These are phyloP conservation scores for Fusarium albosuccineum DNA, from an alignment of 2,329 filamentous ascomycete species.

Conservation along the genomic window DNA sequence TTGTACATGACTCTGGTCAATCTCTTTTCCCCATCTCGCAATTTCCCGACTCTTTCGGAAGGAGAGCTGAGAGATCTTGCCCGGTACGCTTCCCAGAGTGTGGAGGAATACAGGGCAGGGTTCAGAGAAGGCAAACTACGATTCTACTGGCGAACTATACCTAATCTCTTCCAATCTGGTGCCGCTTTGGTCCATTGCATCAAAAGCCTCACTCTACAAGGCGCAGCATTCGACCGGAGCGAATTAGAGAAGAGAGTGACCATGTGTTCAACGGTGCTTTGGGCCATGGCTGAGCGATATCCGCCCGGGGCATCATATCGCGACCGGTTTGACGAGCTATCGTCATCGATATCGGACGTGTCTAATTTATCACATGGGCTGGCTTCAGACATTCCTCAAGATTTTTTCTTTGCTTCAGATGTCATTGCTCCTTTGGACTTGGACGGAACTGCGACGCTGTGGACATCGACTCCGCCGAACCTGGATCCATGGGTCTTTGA, in stretches of 20 bases:
- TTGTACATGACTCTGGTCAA: conserved; percentile 33
- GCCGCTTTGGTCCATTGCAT: conserved; percentile 42
- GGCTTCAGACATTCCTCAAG: not conserved
- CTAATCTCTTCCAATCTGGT: conserved; percentile 42
- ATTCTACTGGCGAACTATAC: conserved; percentile 47
- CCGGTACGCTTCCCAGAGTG: conserved; percentile 27
- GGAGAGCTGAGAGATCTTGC: conserved; percentile 34
- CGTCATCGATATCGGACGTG: conserved; percentile 18
- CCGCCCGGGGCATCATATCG: conserved; percentile 42
- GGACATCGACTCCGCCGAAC: conserved; percentile 7
- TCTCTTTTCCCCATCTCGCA: conserved; percentile 39
- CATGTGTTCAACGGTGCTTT: conserved; percentile 42
- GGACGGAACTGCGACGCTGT: not conserved
- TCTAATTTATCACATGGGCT: not conserved
- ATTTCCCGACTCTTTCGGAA: conserved; percentile 25
- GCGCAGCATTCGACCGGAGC: not conserved
- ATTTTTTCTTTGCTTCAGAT: not conserved
- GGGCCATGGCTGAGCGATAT: conserved; percentile 49
- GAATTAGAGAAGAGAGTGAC: conserved; percentile 25
- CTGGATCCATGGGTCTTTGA: conserved; percentile 22
- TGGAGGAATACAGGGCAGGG: conserved; percentile 34
- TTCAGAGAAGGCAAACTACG: conserved; percentile 42
- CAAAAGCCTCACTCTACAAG: not conserved
- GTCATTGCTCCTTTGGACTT: conserved; percentile 9
- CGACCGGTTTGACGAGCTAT: conserved; percentile 43